Percentiles rank a stretch among this genome's conserved stretches.
These are phyloP conservation scores for Dichotomocladium elegans DNA, from an alignment of 371 early-diverging fungal genomes.

Conservation along the genomic window DNA sequence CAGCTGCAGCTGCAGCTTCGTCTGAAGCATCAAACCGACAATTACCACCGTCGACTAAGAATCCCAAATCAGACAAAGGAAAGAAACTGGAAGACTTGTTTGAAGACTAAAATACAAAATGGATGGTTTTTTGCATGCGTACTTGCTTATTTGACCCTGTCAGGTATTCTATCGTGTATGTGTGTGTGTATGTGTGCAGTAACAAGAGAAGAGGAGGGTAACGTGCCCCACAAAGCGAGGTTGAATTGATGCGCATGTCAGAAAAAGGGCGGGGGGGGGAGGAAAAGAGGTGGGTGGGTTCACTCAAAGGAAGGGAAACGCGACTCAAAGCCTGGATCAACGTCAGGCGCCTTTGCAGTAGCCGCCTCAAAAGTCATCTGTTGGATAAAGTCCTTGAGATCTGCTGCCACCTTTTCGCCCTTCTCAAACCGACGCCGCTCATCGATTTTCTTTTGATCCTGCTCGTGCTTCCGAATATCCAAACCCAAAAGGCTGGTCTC, in stretches of 20 bases:
- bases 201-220: neutral
- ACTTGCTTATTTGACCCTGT: too few species aligned
- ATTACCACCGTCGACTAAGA: neutral
- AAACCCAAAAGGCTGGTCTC: slow-evolving; percentile 45
- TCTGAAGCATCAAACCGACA: neutral
- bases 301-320: slow-evolving; percentile 43
- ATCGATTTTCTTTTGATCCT: slow-evolving; percentile 38
- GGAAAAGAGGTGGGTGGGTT: neutral
- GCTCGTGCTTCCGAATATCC: slow-evolving; percentile 39
- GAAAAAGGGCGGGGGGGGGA: too few species aligned
- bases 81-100: slow-evolving; percentile 16
- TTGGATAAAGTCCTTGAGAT: slow-evolving; percentile 38
- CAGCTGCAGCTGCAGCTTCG: neutral
- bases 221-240: too few species aligned
- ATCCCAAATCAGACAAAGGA: neutral
- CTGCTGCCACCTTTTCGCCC: slow-evolving; percentile 34
- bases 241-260: too few species aligned
- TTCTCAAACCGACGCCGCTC: slow-evolving; percentile 40
- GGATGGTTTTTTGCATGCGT: too few species aligned
- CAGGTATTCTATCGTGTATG: too few species aligned
- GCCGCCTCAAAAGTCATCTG: slow-evolving; percentile 32
- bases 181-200: neutral
- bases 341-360: slow-evolving; percentile 42
- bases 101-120: slow-evolving; percentile 10
- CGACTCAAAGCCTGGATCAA: slow-evolving; percentile 44